Evolutionary conservation across 768 basidiomycete genomes (phyloP), one percentile per base, ranked within the genome.

Genomic region (Fibroporia radiculosa): DNA sequence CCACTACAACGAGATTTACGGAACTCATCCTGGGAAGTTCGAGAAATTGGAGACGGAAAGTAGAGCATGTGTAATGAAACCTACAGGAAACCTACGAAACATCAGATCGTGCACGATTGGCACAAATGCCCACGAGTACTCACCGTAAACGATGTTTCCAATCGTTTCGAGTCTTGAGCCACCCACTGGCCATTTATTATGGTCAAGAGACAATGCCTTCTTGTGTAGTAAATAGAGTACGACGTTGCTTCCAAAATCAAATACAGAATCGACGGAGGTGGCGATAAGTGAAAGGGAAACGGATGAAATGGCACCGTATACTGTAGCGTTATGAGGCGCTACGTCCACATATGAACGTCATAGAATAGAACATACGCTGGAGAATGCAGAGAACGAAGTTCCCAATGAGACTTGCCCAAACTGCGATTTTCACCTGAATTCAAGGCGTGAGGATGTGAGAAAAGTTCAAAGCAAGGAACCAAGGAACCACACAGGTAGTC

Each of bases 251-350:
- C 84, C 83, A 50, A 88, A 72, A 59, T 93, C 91, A 56, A 83
- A 89, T 13, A 87, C 69, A 11, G 93, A 81, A 60, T 98, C 95
- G 57, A 93, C 85, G 7, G 76, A 85, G 1, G 92, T 95, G 10
- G 92, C 91, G 48, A 97, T 75, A 40, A 97, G 70, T 3, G 92
- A 90, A 4, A 97, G 68, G 0, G 91, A 95, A 3, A 76, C 50
- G 1, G 90, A 84, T 1, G 87, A 86, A 41, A 89, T 73, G 11
- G 96, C 95, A 11, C 89, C 95, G 59, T 97, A 99, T 55, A 99
- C 88, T 92, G 36, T 19, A 16, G 16, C 13, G 36, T 45, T 39
- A 55, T 24, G 50, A 44, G 22, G 40, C 22, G 20, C 4, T 19
- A 16, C 12, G 45, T 31, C 46, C 18, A 24, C 13, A 23, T 26